phyloP scores from a whole-genome alignment of 352 stramenopile species.

The Phytophthora sp. region DNA sequence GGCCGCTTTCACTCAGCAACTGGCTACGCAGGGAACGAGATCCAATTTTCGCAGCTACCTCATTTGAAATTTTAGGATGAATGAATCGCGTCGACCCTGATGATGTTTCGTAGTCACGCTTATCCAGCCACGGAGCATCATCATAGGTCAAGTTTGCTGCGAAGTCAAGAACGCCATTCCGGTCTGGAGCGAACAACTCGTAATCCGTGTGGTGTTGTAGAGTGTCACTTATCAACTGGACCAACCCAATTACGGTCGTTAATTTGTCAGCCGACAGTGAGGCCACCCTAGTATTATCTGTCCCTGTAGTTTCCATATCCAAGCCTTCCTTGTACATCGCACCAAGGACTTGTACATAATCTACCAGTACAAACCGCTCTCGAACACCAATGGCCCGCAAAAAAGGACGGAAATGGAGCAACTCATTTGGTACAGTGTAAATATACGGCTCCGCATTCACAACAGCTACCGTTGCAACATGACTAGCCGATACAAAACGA shows the following conservation, averaged over 20 bases:
- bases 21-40: slow-evolving; percentile 63
- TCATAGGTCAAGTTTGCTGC: slow-evolving; percentile 64
- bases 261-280: slow-evolving; percentile 54
- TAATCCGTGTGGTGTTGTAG: slow-evolving; percentile 59
- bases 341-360: slow-evolving; percentile 68
- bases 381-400: slow-evolving; percentile 66
- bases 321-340: slow-evolving; percentile 56
- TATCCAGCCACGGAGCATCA: slow-evolving; percentile 74
- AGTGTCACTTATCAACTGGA: slow-evolving; percentile 72
- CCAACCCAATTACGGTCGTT: slow-evolving; percentile 58
- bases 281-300: slow-evolving; percentile 1
- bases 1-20: slow-evolving; percentile 46
- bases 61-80: slow-evolving; percentile 80
- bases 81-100: slow-evolving; percentile 50
- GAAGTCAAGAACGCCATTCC: slow-evolving; percentile 44
- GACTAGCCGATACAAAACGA: slow-evolving; percentile 53
- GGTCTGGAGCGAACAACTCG: slow-evolving; percentile 62
- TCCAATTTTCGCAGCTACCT: slow-evolving; percentile 72
- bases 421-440: slow-evolving; percentile 61
- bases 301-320: slow-evolving; percentile 7
- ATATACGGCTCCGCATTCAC: slow-evolving; percentile 75
- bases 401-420: slow-evolving; percentile 71
- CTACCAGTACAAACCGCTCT: slow-evolving; percentile 54
- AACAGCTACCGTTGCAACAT: slow-evolving; percentile 54
- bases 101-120: slow-evolving; percentile 40